Evolutionary conservation across 495 filamentous ascomycete species (phyloP).

Genomic region (Penicillium lividum): DNA sequence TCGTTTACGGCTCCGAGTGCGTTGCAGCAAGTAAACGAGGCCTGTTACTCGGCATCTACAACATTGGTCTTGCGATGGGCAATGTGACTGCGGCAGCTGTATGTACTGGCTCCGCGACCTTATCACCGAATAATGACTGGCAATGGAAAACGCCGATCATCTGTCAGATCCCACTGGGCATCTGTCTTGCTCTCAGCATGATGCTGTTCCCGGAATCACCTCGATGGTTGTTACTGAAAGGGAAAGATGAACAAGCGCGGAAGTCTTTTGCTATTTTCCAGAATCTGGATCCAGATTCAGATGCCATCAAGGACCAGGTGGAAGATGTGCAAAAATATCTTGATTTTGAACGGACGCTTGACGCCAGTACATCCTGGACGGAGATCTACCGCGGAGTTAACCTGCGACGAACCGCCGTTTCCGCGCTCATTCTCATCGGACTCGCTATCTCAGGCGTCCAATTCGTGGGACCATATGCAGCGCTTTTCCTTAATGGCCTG

Average conservation of each 20-base stretch:
- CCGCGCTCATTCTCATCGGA: constrained; percentile 28
- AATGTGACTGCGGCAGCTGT: constrained; percentile 27
- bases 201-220: constrained; percentile 35
- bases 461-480: constrained; percentile 30
- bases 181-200: constrained; percentile 28
- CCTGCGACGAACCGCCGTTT: constrained; percentile 25
- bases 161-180: constrained; percentile 30
- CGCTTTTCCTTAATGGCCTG: constrained; percentile 25
- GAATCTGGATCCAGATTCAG: constrained; percentile 18
- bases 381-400: constrained; percentile 27
- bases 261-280: constrained; percentile 24
- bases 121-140: constrained; percentile 26
- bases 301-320: constrained; percentile 22
- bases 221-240: constrained; percentile 28
- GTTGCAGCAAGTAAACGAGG: constrained; percentile 29
- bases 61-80: constrained; percentile 29
- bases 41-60: constrained; percentile 26
- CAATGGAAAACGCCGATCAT: constrained; percentile 34
- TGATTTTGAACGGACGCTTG: constrained; percentile 16
- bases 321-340: constrained; percentile 25
- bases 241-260: constrained; percentile 25
- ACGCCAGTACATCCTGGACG: constrained; percentile 12
- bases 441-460: constrained; percentile 29
- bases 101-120: constrained; percentile 25
- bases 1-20: constrained; percentile 32